Conservation (phyloP, 495 filamentous ascomycete genomes). For the Xylaria scruposa region DNA sequence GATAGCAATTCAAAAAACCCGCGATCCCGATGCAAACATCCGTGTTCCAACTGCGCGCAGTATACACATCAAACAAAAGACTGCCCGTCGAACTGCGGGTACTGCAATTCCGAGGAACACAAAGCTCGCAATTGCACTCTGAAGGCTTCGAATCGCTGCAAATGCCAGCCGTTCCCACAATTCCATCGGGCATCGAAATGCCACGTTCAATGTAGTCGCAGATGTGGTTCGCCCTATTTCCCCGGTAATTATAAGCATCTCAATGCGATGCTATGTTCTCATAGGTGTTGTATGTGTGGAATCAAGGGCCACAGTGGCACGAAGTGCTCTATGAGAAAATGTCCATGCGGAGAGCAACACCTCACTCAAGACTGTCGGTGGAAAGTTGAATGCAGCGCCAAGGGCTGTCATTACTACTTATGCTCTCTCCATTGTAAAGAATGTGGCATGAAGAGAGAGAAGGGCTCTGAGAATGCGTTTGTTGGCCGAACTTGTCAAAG, state of each 20-base stretch:
- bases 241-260: constrained; percentile 39
- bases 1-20: neutral
- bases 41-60: constrained; percentile 44
- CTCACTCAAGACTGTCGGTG: constrained; percentile 50
- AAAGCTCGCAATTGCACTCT: constrained; percentile 38
- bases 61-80: constrained; percentile 29
- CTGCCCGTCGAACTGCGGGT: constrained; percentile 41
- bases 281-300: constrained; percentile 53
- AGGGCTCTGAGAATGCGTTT: constrained; percentile 36
- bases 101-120: constrained; percentile 41
- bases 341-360: constrained; percentile 44
- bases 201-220: constrained; percentile 41
- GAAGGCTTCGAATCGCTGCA: constrained; percentile 44
- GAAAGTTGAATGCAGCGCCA: constrained; percentile 44
- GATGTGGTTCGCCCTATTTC: constrained; percentile 34
- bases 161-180: constrained; percentile 47
- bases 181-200: constrained; percentile 42
- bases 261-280: constrained; percentile 45
- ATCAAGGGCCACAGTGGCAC: constrained; percentile 43
- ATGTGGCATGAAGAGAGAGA: constrained; percentile 42
- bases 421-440: constrained; percentile 48
- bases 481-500: constrained; percentile 40
- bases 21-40: constrained; percentile 8
- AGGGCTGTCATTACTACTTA: constrained; percentile 40
- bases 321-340: constrained; percentile 40